Conservation (phyloP, 345 rosid species). For the Aquilaria yunnanensis region DNA sequence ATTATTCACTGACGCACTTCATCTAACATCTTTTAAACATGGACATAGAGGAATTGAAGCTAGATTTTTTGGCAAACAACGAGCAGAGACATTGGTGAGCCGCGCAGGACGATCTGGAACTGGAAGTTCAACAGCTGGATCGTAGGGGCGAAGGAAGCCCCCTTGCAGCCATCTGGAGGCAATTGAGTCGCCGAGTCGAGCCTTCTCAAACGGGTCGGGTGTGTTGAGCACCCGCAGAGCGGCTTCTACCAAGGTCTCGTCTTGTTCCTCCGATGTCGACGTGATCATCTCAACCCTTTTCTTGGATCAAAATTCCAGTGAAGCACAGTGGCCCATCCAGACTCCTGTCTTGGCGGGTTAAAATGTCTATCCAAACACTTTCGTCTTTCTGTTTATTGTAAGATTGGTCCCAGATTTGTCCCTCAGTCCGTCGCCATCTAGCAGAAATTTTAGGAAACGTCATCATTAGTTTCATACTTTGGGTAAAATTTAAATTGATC, state of each 20-base stretch:
- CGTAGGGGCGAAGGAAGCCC: constrained; percentile 43
- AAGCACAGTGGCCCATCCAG: no score
- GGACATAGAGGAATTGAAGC: neutral
- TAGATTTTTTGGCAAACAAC: neutral
- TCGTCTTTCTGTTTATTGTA: no score
- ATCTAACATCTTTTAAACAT: constrained; percentile 11
- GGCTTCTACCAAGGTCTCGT: constrained; percentile 67
- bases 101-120: constrained; percentile 80
- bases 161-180: constrained; percentile 86
- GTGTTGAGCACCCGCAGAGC: constrained; percentile 72
- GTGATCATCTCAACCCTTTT: constrained; percentile 9
- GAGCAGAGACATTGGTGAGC: constrained; percentile 39
- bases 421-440: no score
- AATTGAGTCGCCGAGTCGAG: constrained; percentile 56
- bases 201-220: constrained; percentile 75
- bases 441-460: no score
- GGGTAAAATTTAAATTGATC: no score
- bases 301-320: neutral
- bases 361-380: no score
- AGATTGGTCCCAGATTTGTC: no score
- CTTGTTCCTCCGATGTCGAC: constrained; percentile 10
- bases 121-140: constrained; percentile 39
- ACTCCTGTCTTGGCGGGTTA: no score
- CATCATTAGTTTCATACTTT: no score
- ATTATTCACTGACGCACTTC: constrained; percentile 21